These are phyloP conservation scores for Aegle marmelos DNA, from an alignment of 345 rosid species.

Conservation along the genomic window DNA sequence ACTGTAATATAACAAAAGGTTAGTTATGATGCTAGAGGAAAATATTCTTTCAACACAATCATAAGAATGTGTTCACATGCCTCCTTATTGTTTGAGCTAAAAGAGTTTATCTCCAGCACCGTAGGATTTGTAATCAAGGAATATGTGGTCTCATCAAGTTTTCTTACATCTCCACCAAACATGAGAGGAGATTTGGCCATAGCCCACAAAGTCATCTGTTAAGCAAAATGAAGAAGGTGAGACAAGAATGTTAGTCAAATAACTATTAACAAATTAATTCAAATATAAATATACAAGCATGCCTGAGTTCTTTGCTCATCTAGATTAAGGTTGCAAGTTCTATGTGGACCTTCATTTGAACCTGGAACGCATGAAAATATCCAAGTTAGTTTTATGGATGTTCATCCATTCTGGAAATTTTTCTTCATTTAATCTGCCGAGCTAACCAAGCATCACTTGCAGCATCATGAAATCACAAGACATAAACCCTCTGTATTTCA, in stretches of 20 bases:
- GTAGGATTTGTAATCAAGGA: constrained; percentile 70
- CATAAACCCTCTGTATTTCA: neutral
- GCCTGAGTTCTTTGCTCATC: constrained; percentile 87
- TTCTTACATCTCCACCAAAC: constrained; percentile 90
- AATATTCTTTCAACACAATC: neutral
- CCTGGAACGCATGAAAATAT: constrained; percentile 36
- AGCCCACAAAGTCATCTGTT: constrained; percentile 91
- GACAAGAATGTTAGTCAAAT: neutral
- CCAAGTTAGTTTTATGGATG: constrained; percentile 6
- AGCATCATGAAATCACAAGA: neutral
- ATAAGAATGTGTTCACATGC: constrained; percentile 26
- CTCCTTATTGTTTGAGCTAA: constrained; percentile 79
- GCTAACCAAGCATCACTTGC: neutral
- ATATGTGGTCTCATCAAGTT: constrained; percentile 59
- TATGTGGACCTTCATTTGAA: constrained; percentile 77
- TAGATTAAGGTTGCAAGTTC: constrained; percentile 51
- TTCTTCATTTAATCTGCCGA: neutral
- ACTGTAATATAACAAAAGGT: constrained; percentile 35
- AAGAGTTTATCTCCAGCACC: constrained; percentile 60
- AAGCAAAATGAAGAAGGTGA: constrained; percentile 15
- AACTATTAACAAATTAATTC: neutral
- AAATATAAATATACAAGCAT: constrained; percentile 5
- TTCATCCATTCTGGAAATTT: neutral
- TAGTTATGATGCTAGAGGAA: neutral
- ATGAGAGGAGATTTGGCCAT: constrained; percentile 90